Evolutionary conservation across 768 basidiomycete species (phyloP), one percentile per base, ranked within the genome.

Genomic region (Russula earlei): DNA sequence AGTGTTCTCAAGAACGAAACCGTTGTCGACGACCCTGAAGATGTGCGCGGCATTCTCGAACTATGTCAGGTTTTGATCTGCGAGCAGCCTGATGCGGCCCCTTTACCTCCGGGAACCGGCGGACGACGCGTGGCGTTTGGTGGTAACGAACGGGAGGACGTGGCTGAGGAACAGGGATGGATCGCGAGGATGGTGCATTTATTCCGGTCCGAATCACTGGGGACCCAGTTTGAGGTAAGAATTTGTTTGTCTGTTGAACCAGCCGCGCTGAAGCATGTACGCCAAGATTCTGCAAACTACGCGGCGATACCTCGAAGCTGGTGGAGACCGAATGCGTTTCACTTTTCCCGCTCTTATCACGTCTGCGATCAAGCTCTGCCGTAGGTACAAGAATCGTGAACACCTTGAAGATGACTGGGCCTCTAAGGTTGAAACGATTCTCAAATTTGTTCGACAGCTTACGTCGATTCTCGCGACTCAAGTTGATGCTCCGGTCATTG

Each of bases 121-220:
- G 75, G 65, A 54, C 73, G 83, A 58, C 79, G 80, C 54, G 82
- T 81, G 7, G 74, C 81, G 10, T 79, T 83, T 62, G 22, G 45
- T 33, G 72, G 75, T 27, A 64, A 79, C 49, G 94, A 95, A 67
- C 71, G 84, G 49, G 90, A 94, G 67, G 95, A 98, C 66, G 77
- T 93, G 74, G 94, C 93, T 0, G 96, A 99, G 69, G 96, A 99
- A 69, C 96, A 99, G 65, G 96, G 96, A 0, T 99, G 96, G 96
- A 83, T 97, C 15, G 95, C 96, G 38, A 75, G 95, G 60, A 97
- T 98, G 91, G 88, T 98, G 2, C 96, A 99, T 74, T 69, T 98
- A 31, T 96, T 98, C 81, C 75, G 85, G 20, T 79, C 90, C 0
- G 91, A 96, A 49, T 87, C 89, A 25, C 68, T 97, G 61, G 87